phyloP scores from a whole-genome alignment of 2,329 filamentous ascomycete genomes.

The Aspergillus uvarum region DNA sequence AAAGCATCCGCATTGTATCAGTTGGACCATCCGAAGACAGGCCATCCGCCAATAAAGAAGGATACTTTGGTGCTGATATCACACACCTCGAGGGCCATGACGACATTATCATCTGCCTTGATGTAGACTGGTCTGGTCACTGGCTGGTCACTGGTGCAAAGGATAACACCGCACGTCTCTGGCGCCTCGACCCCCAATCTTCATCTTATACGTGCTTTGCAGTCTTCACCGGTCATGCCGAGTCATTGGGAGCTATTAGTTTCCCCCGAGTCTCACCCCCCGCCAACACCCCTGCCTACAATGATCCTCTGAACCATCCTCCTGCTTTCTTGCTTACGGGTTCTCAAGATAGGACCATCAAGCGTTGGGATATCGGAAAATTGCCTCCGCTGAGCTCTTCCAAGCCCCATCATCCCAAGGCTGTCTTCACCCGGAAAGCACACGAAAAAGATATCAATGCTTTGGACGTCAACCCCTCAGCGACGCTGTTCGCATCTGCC shows the following conservation, averaged over 20 bases:
- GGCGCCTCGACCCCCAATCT: constrained; percentile 76
- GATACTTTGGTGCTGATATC: constrained; percentile 86
- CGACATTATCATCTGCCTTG: constrained; percentile 92
- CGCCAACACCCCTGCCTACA: constrained; percentile 67
- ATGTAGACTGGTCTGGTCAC: constrained; percentile 93
- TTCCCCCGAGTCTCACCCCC: constrained; percentile 70
- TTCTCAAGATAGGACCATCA: constrained; percentile 92
- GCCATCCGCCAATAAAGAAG: constrained; percentile 37
- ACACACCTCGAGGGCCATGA: constrained; percentile 84
- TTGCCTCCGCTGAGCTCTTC: constrained; percentile 51
- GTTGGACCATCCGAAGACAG: constrained; percentile 46
- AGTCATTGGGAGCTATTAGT: constrained; percentile 87
- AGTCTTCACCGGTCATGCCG: constrained; percentile 85
- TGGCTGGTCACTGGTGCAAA: constrained; percentile 97
- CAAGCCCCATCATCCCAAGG: constrained; percentile 46
- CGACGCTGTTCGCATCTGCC: constrained; percentile 86
- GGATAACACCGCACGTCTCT: constrained; percentile 90
- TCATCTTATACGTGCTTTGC: constrained; percentile 77
- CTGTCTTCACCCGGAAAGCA: constrained; percentile 85
- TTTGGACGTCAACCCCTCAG: constrained; percentile 72
- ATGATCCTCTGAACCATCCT: constrained; percentile 73
- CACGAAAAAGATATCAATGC: constrained; percentile 99
- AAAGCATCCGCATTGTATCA: constrained; percentile 86
- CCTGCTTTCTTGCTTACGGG: constrained; percentile 85
- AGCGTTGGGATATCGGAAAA: constrained; percentile 81